Base-by-base conservation (phyloP, 768 basidiomycete genomes). In the Termitomyces titanicus region DNA sequence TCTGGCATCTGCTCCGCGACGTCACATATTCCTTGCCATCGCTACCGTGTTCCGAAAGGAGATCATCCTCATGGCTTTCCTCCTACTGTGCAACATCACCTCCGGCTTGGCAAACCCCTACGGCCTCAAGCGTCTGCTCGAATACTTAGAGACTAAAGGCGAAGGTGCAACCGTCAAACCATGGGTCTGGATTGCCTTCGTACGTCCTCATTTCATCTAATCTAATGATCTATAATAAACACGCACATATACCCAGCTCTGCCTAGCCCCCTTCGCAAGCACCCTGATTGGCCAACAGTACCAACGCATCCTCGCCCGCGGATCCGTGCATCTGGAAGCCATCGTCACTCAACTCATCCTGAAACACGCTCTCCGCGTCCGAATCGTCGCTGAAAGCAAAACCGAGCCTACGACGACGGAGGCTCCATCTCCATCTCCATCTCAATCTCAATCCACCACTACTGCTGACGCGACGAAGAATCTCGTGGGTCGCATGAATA, bases 401-500 rank as follows among this genome's bases (percentile, higher is more conserved):
- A n/a, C 39, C 1, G 51, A 51, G 31, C 20, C 61, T 6, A 52
- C 51, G 15, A 57, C 57, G 20, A 25, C 58, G 20, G 35, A 37
- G 9, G 2, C 34, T 12, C 8, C 22, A n/a, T 3, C 17, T 15
- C 35, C 24, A 49, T 6, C 34, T 12, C 8, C 22, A n/a, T 3
- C 17, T 15, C 35, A 37, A 49, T 6, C 42, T 27, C 43, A 25
- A 27, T 44, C 43, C 2, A 10, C 31, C 12, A 24, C 22, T 47
- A 24, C 56, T 22, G 35, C 35, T 12, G 47, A 47, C 11, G 31
- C 33, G 17, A 29, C 46, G 7, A 58, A 49, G 24, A 56, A 66
- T 20, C 66, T 88, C 18, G 78, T 83, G 31, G 89, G 90, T 6
- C 86, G 81, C 63, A 84, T 91, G 66, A 91, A 87, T 67, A 91